phyloP scores from a whole-genome alignment of 129 eudicot genomes.

The Artemisia annua region DNA sequence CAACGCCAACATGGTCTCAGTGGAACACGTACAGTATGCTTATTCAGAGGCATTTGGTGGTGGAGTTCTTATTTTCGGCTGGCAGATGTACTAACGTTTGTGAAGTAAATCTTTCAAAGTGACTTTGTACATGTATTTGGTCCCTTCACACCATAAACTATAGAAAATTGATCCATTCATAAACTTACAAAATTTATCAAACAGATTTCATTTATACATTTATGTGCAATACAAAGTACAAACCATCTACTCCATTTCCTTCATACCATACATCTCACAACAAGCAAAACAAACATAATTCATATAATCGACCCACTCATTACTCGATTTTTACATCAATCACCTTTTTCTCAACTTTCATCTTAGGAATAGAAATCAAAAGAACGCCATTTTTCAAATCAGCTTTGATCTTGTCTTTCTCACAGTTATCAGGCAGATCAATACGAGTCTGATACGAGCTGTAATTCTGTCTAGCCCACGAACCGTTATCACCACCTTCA shows the following conservation, averaged over 20 bases:
- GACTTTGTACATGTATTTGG: no score
- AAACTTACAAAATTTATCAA: not conserved
- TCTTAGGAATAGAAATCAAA: constrained; percentile 59
- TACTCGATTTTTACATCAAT: constrained; percentile 63
- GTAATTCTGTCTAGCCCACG: constrained; percentile 47
- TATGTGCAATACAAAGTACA: not conserved
- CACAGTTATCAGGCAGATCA: constrained; percentile 65
- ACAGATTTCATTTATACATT: not conserved
- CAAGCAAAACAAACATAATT: no score
- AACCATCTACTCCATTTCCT: not conserved
- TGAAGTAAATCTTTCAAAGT: no score
- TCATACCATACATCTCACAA: not conserved
- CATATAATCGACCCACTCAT: not conserved
- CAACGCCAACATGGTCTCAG: no score
- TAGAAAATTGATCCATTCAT: not conserved
- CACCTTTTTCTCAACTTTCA: constrained; percentile 58
- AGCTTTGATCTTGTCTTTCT: constrained; percentile 69
- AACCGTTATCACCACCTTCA: constrained; percentile 14
- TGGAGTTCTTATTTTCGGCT: constrained; percentile 4
- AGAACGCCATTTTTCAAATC: constrained; percentile 86
- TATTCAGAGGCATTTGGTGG: not conserved
- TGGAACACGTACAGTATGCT: no score
- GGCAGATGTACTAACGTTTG: no score
- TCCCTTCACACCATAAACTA: not conserved
- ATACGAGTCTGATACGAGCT: constrained; percentile 52